phyloP scores from a whole-genome alignment of 2,329 filamentous ascomycete species.

The Didymella lethalis region DNA sequence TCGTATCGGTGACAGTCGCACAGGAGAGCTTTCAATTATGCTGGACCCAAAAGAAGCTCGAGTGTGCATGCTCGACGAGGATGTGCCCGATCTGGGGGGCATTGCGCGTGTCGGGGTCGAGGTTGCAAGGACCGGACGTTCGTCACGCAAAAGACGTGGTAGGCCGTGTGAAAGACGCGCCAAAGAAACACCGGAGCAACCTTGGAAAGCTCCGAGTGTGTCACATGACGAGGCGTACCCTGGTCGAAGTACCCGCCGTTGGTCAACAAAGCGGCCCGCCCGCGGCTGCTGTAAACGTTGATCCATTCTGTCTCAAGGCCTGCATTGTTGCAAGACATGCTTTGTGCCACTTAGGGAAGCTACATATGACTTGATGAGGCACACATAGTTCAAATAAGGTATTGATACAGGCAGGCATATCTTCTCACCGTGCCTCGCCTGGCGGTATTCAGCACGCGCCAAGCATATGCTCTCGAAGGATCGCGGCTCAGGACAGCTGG shows the following conservation, averaged over 20 bases:
- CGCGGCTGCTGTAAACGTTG: constrained; percentile 17
- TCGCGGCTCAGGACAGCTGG: constrained; percentile 18
- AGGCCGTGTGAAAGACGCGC: constrained; percentile 27
- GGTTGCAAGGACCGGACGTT: constrained; percentile 9
- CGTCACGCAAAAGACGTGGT: constrained; percentile 33
- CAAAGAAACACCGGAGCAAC: constrained; percentile 23
- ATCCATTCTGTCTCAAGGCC: constrained; percentile 1
- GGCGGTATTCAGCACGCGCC: constrained; percentile 8
- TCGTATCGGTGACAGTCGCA: constrained; percentile 44
- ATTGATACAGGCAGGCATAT: background rate
- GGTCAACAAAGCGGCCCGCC: constrained; percentile 18
- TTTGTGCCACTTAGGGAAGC: background rate
- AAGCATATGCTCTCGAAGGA: constrained; percentile 13
- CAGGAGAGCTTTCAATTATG: constrained; percentile 41
- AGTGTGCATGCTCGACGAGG: constrained; percentile 48
- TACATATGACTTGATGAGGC: background rate
- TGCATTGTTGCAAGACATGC: background rate
- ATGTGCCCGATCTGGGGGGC: constrained; percentile 45
- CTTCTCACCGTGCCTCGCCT: background rate
- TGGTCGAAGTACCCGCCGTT: constrained; percentile 10
- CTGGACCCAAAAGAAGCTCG: constrained; percentile 44
- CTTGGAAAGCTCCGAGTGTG: constrained; percentile 8
- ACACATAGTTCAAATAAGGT: background rate
- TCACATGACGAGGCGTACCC: constrained; percentile 20
- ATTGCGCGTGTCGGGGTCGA: constrained; percentile 29